These are phyloP conservation scores for Ophiognomonia clavigignenti-juglandacearum DNA, from an alignment of 2,329 filamentous ascomycete species.

Conservation along the genomic window DNA sequence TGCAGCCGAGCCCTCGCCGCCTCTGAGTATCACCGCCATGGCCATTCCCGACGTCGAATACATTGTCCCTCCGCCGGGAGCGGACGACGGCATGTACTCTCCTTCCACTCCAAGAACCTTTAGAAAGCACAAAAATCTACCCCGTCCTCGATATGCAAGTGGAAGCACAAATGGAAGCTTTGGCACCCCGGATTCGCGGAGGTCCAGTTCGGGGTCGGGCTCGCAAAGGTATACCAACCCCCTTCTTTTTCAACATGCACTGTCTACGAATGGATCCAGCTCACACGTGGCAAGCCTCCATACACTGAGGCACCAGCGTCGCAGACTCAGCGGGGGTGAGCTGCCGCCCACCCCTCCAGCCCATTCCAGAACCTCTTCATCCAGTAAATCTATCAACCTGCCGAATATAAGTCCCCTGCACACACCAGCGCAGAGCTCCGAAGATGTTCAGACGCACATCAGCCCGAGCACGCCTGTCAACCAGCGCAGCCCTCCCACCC, in stretches of 20 bases:
- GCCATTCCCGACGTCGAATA: constrained; percentile 15
- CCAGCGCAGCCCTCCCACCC: constrained; percentile 66
- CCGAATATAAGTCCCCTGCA: constrained; percentile 37
- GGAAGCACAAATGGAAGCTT: constrained; percentile 9
- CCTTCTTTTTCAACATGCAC: background rate
- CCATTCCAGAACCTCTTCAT: constrained; percentile 54
- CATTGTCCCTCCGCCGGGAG: constrained; percentile 7
- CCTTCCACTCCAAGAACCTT: constrained; percentile 25
- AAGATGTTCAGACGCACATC: constrained; percentile 32
- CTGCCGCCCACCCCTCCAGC: constrained; percentile 60
- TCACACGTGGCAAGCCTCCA: constrained; percentile 34
- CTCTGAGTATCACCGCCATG: constrained; percentile 2
- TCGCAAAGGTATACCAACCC: constrained; percentile 15
- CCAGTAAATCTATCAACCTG: constrained; percentile 38
- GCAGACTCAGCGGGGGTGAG: constrained; percentile 38
- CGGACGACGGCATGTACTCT: constrained; percentile 22
- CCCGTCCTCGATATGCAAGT: constrained; percentile 29
- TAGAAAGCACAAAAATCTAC: constrained; percentile 34
- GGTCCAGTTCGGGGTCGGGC: constrained; percentile 9
- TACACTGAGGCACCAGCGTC: constrained; percentile 36
- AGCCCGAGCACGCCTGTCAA: constrained; percentile 58
- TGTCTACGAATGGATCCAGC: constrained; percentile 18
- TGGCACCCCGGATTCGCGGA: constrained; percentile 10
- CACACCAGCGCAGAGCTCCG: constrained; percentile 32
- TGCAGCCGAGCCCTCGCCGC: constrained; percentile 8